These are phyloP conservation scores for Umbelopsis sp. DNA, from an alignment of 192 early-diverging fungal genomes.

Conservation along the genomic window DNA sequence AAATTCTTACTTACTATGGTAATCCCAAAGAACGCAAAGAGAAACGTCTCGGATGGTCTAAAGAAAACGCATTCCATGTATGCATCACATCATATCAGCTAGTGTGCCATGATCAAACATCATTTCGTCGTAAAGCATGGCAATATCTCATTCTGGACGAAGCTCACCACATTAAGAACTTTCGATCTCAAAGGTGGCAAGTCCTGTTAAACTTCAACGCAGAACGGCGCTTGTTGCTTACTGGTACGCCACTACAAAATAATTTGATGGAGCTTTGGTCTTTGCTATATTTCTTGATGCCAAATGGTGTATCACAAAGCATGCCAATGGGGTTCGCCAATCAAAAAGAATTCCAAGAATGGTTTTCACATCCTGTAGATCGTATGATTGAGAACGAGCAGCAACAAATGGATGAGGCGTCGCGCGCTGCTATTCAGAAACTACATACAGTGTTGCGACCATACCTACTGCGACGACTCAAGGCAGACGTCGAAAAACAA, in stretches of 20 bases:
- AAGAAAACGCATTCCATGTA: constrained; percentile 63
- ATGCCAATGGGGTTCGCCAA: constrained; percentile 84
- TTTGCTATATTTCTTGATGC: constrained; percentile 85
- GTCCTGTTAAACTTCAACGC: constrained; percentile 74
- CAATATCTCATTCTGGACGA: constrained; percentile 73
- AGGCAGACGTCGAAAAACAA: constrained; percentile 68
- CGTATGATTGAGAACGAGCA: constrained; percentile 67
- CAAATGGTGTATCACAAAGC: constrained; percentile 55
- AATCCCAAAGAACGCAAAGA: constrained; percentile 65
- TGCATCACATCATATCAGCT: constrained; percentile 69
- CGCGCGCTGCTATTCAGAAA: constrained; percentile 55
- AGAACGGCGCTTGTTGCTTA: constrained; percentile 70
- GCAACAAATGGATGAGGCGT: constrained; percentile 48
- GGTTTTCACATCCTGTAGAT: constrained; percentile 89
- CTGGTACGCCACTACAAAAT: constrained; percentile 91
- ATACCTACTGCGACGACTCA: constrained; percentile 66
- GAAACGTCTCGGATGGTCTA: constrained; percentile 59
- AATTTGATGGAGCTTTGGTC: constrained; percentile 89
- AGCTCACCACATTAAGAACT: constrained; percentile 78
- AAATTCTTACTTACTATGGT: constrained; percentile 80
- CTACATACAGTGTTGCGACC: constrained; percentile 67
- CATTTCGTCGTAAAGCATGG: constrained; percentile 64
- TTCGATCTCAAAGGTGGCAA: constrained; percentile 74
- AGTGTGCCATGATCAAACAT: constrained; percentile 57
- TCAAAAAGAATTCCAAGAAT: constrained; percentile 80